Base-by-base conservation (phyloP, 257 asterid species). In the Solanum lycopersicoides region DNA sequence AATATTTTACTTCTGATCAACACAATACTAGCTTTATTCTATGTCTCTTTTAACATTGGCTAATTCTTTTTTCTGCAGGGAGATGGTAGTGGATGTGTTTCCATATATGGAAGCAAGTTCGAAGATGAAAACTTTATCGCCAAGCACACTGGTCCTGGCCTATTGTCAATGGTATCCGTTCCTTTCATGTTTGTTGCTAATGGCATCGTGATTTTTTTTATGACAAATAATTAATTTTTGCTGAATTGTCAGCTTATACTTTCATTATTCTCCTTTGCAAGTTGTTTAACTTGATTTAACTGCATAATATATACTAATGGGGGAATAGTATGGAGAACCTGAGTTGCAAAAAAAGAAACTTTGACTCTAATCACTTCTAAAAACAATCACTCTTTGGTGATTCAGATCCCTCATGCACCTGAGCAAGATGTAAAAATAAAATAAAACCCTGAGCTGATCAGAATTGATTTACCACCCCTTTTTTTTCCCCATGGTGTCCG, bases 61-160 rank as follows among this genome's bases (percentile, higher is more conserved):
- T 82, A 47, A 82, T 50, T 50, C 4, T 82, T 82, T 79, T 50
- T 86, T 87, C 83, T 91, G 87, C 94, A 96, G 99, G 98, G 98
- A 86, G 99, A 96, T 94, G 99, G 99, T 42, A 96, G 96, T 88
- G 99, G 99, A 45, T 96, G 98, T 86, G 90, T 92, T 79, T 96
- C 98, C 88, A 94, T 95, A 63, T 94, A 95, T 66, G 99, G 99
- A 74, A 96, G 99, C 92, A 96, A 94, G 92, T 93, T 96, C 73
- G 98, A 96, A 83, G 99, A 96, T 90, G 99, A 96, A 92, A 95
- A 95, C 90, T 96, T 96, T 90, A 92, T 88, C 15, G 99, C 99
- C 80, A 96, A 94, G 92, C 99, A 96, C 93, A 96, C 99, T 73
- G 98, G 98, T 83, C 99, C 99, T 35, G 99, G 99, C 60, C 93